A percentile compares a stretch with the other conserved stretches of the same genome.
Conservation (phyloP, 2,329 filamentous ascomycete species). For the Cytospora schulzeri region DNA sequence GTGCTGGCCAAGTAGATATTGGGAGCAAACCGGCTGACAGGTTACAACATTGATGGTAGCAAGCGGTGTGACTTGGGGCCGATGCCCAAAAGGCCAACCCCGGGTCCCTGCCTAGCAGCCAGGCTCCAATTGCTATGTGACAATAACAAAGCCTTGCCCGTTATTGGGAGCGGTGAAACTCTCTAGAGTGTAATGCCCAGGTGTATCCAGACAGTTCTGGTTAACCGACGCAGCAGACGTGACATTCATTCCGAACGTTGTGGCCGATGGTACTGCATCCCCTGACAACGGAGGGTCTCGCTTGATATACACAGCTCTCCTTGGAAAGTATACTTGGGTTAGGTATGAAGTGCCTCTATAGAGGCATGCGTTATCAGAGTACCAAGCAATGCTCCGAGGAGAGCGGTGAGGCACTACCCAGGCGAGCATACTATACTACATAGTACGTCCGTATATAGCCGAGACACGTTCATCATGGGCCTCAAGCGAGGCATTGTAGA, state of each 20-base stretch:
- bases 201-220: too few relatives aligned
- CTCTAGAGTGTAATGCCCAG: background rate
- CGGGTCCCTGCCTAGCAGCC: conserved; percentile 1
- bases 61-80: background rate
- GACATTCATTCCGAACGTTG: too few relatives aligned
- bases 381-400: background rate
- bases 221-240: too few relatives aligned
- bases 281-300: too few relatives aligned
- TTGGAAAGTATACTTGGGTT: too few relatives aligned
- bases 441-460: background rate
- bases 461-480: background rate
- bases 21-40: background rate
- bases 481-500: background rate
- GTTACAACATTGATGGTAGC: background rate
- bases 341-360: too few relatives aligned
- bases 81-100: background rate
- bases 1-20: background rate
- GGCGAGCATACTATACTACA: too few relatives aligned
- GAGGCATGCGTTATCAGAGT: too few relatives aligned
- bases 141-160: background rate
- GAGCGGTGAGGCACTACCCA: background rate
- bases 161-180: background rate
- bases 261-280: too few relatives aligned
- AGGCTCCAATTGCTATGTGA: background rate
- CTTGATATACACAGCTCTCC: too few relatives aligned